These are phyloP conservation scores for Biscogniauxia marginata DNA, from an alignment of 2,329 filamentous ascomycete species.

Conservation along the genomic window DNA sequence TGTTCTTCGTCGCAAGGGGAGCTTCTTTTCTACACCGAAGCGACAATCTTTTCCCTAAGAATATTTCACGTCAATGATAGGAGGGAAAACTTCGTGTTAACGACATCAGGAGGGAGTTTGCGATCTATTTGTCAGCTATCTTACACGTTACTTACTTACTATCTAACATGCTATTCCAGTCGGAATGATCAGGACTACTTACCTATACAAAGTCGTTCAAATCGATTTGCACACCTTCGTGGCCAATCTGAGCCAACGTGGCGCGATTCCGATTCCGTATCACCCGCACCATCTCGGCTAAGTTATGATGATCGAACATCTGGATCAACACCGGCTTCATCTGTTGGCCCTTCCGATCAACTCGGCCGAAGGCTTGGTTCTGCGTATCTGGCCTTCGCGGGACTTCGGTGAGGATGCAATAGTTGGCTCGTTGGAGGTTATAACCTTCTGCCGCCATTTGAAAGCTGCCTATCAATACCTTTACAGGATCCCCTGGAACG, in stretches of 20 bases:
- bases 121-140: too few species aligned
- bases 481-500: neutral
- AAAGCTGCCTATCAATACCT: slow-evolving; percentile 10
- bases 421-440: slow-evolving; percentile 12
- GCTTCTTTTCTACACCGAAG: too few species aligned
- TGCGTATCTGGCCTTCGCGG: neutral
- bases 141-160: too few species aligned
- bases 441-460: neutral
- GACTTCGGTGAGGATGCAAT: slow-evolving; percentile 8
- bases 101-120: too few species aligned
- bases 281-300: slow-evolving; percentile 4
- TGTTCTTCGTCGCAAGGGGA: too few species aligned
- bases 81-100: too few species aligned
- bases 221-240: too few species aligned
- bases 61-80: too few species aligned
- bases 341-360: slow-evolving; percentile 9
- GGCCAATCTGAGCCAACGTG: neutral
- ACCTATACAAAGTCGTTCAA: too few species aligned
- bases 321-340: slow-evolving; percentile 3
- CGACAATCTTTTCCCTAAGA: too few species aligned
- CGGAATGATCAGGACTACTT: too few species aligned
- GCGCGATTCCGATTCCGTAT: slow-evolving; percentile 1
- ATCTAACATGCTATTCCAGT: too few species aligned
- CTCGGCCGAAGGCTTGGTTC: slow-evolving; percentile 8
- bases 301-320: slow-evolving; percentile 3